A percentile compares a stretch with the other conserved stretches of the same genome.
These are phyloP conservation scores for Euphorbia corollata DNA, from an alignment of 441 rosid species.

Conservation along the genomic window DNA sequence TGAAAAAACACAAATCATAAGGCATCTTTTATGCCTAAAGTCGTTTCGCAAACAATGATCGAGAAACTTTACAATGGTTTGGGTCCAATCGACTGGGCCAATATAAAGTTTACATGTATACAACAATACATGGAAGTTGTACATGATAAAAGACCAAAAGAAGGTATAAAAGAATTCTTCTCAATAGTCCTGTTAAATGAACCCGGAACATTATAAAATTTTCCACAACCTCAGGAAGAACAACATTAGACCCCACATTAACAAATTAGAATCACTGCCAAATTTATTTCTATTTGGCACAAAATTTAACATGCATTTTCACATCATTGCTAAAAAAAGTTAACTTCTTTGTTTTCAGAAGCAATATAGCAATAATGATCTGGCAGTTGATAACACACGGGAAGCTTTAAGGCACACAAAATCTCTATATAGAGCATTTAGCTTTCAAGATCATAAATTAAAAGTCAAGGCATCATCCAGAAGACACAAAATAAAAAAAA, in stretches of 20 bases:
- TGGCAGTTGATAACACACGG: neutral
- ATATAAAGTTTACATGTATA: neutral
- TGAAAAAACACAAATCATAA: neutral
- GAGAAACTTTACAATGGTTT: neutral
- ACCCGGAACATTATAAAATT: too few species aligned
- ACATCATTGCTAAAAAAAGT: neutral
- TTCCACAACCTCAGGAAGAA: neutral
- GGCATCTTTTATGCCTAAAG: neutral
- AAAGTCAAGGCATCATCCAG: too few species aligned
- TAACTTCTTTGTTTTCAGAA: neutral
- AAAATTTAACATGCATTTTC: neutral
- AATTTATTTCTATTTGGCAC: too few species aligned
- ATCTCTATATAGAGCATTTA: slow-evolving; percentile 1
- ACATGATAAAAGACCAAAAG: neutral
- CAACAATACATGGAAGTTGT: neutral
- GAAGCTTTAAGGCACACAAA: neutral
- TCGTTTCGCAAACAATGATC: neutral
- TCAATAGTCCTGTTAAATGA: too few species aligned
- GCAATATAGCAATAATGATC: neutral
- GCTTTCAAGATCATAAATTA: neutral
- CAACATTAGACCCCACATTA: neutral
- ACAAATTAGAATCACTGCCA: too few species aligned
- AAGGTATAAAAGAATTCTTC: neutral
- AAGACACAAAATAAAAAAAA: neutral
- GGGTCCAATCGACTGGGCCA: neutral